Evolutionary conservation across 192 early-diverging fungal genomes (phyloP).

Genomic region (Dissophora ornata): DNA sequence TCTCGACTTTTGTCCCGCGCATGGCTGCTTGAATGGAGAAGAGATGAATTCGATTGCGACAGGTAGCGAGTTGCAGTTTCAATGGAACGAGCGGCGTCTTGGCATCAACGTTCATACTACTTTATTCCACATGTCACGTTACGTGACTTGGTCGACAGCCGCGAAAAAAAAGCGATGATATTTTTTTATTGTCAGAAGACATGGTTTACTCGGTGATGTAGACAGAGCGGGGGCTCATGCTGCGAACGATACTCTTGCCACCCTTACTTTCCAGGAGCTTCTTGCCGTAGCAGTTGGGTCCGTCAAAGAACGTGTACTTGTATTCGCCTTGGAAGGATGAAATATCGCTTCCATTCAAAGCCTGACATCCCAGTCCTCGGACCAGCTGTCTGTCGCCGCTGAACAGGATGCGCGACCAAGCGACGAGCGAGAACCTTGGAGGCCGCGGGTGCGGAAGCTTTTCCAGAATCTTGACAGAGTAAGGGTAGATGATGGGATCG

Average conservation of each 20-base stretch:
- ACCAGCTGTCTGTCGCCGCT: constrained; percentile 17
- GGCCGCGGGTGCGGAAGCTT: background rate
- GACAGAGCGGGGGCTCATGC: constrained; percentile 26
- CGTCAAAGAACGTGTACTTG: constrained; percentile 26
- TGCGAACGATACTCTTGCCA: constrained; percentile 1
- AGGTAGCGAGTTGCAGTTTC: too few relatives aligned
- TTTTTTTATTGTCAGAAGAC: too few relatives aligned
- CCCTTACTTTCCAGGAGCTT: background rate
- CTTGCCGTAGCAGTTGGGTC: constrained; percentile 8
- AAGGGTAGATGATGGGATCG: constrained; percentile 30
- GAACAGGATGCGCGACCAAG: constrained; percentile 9
- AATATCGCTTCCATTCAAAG: constrained; percentile 17
- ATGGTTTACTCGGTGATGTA: constrained; percentile 17
- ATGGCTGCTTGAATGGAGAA: constrained; percentile 10
- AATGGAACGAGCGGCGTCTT: background rate
- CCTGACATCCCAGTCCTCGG: constrained; percentile 16
- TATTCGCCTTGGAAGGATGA: constrained; percentile 25
- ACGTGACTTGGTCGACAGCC: too few relatives aligned
- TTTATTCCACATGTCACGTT: constrained; percentile 2
- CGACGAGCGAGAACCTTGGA: background rate
- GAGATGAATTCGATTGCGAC: too few relatives aligned
- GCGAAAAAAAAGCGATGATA: too few relatives aligned
- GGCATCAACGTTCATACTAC: background rate
- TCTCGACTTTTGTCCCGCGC: constrained; percentile 38
- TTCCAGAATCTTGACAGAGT: constrained; percentile 9